Conservation (phyloP, 106 monocot species). For the Dendrobium huoshanense region DNA sequence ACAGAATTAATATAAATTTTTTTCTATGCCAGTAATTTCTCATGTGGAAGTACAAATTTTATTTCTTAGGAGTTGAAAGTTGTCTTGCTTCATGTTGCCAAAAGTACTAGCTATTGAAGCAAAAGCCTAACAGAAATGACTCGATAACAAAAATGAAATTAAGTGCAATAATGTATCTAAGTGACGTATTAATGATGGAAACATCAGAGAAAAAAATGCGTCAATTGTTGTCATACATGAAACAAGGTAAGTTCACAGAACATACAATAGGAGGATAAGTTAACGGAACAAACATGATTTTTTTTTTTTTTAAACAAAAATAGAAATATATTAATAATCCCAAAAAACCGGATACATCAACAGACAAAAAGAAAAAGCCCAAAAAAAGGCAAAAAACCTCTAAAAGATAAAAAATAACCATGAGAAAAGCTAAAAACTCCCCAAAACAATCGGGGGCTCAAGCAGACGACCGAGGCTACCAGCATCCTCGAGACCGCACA, state of each 20-base stretch:
- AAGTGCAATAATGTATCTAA: background rate
- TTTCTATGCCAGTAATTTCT: background rate
- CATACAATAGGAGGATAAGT: background rate
- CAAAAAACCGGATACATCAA: no score
- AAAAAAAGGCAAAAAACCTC: no score
- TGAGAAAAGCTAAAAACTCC: no score
- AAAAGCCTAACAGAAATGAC: background rate
- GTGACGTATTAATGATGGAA: background rate
- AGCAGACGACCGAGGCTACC: no score
- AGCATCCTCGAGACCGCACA: no score
- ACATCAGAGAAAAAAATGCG: no score
- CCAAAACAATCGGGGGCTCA: no score
- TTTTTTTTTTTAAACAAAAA: no score
- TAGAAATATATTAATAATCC: no score
- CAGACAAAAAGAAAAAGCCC: no score
- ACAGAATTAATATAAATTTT: background rate
- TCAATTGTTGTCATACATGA: background rate
- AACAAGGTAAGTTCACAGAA: background rate
- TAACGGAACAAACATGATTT: background rate
- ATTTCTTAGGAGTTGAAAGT: background rate
- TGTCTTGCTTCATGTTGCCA: background rate
- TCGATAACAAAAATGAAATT: background rate
- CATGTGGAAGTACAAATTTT: background rate
- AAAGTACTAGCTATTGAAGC: background rate
- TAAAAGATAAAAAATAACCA: no score